Percentiles rank a stretch among this genome's conserved stretches.
Evolutionary conservation across 23 red algal species (phyloP).

Genomic region (Agarophyton chilense): DNA sequence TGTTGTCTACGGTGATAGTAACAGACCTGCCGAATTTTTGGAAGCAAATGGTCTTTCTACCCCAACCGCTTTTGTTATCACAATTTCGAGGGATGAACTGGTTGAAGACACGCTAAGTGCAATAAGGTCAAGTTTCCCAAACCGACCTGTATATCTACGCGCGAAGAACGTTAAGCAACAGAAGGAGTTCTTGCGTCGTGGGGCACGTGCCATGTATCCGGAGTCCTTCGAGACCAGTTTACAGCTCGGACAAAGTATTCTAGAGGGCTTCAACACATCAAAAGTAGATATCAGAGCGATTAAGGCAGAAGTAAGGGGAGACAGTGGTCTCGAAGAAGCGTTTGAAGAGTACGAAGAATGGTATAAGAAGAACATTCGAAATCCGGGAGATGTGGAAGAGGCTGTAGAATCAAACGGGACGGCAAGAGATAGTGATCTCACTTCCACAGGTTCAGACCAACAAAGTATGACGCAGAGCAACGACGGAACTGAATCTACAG

Average conservation of each 20-base stretch:
- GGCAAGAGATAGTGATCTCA: neutral
- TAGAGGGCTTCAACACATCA: constrained; percentile 57
- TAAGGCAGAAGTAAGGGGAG: constrained; percentile 64
- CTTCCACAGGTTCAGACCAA: neutral
- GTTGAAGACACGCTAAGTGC: constrained; percentile 53
- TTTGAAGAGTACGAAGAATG: constrained; percentile 78
- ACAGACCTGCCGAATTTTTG: constrained; percentile 50
- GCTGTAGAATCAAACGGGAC: neutral
- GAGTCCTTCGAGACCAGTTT: constrained; percentile 89
- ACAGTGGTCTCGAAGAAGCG: constrained; percentile 58
- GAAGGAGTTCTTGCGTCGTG: constrained; percentile 56
- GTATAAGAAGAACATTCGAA: constrained; percentile 50
- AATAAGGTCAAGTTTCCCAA: constrained; percentile 66
- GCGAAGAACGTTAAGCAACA: constrained; percentile 83
- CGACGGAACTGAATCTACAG: neutral
- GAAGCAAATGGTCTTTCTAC: constrained; percentile 46
- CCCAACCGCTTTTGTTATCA: constrained; percentile 78
- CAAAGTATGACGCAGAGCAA: neutral
- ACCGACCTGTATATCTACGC: constrained; percentile 83
- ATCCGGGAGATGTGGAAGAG: constrained; percentile 25
- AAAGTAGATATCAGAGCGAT: constrained; percentile 64
- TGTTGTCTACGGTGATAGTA: constrained; percentile 70
- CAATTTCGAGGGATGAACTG: constrained; percentile 50
- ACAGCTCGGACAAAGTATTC: constrained; percentile 77
- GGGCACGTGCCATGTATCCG: constrained; percentile 75